Percentiles rank a stretch among this genome's conserved stretches.
Evolutionary conservation across 495 filamentous ascomycete genomes (phyloP).

Genomic region (Aspergillus carlsbadensis): DNA sequence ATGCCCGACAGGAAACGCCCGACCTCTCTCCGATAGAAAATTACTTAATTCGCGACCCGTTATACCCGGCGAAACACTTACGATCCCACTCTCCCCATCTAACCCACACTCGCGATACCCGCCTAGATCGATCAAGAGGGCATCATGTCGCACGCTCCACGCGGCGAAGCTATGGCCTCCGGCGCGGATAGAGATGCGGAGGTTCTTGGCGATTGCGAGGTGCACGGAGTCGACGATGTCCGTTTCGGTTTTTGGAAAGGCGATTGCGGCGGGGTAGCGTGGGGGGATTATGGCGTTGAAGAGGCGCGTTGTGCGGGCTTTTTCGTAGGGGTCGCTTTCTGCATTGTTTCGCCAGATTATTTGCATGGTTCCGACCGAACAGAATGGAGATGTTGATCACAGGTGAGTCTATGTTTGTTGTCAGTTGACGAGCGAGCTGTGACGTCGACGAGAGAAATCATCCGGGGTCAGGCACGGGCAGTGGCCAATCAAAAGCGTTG

Average conservation of each 20-base stretch:
- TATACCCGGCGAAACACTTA: neutral
- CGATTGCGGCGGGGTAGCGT: neutral
- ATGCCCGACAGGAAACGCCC: constrained; percentile 45
- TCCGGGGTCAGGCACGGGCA: too few relatives aligned
- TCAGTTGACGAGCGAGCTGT: too few relatives aligned
- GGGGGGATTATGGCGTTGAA: neutral
- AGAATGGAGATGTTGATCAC: too few relatives aligned
- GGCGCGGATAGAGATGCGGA: neutral
- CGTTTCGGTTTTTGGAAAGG: neutral
- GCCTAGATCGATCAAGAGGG: neutral
- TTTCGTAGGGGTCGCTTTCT: neutral
- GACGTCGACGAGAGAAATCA: too few relatives aligned
- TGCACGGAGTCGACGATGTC: neutral
- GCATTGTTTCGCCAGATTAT: neutral
- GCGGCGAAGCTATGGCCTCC: constrained; percentile 1
- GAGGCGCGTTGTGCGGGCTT: neutral
- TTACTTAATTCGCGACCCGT: neutral
- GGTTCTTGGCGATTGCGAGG: neutral
- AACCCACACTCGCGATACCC: neutral
- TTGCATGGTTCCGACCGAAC: neutral
- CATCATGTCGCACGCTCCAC: neutral
- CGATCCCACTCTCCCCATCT: neutral
- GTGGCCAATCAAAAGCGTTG: too few relatives aligned
- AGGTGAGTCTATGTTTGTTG: too few relatives aligned
- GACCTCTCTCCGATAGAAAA: constrained; percentile 4